Percentiles rank a stretch among this genome's conserved stretches.
Evolutionary conservation across 1,284 basidiomycete species (phyloP).

Genomic region (Waitea zeae): DNA sequence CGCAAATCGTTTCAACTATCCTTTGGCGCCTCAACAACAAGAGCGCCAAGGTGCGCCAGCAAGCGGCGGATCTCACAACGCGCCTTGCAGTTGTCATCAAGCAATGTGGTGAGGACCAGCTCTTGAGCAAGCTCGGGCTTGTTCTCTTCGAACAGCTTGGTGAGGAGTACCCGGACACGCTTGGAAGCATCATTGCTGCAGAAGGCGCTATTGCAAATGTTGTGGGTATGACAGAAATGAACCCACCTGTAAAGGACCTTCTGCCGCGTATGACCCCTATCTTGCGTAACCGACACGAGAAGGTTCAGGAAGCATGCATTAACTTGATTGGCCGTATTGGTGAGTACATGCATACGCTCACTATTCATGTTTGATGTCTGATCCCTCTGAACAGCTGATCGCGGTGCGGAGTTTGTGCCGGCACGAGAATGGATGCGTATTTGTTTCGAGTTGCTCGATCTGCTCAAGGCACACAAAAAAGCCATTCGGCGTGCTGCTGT

Average conservation of each 20-base stretch:
- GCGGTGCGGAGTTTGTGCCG: constrained; percentile 95
- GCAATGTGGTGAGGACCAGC: constrained; percentile 92
- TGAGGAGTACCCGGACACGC: constrained; percentile 97
- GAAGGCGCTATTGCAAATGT: constrained; percentile 98
- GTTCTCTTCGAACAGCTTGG: constrained; percentile 98
- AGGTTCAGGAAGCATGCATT: constrained; percentile 98
- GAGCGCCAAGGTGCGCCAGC: constrained; percentile 96
- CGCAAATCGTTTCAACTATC: constrained; percentile 98
- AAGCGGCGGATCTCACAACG: constrained; percentile 93
- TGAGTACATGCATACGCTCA: constrained; percentile 17
- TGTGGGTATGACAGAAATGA: constrained; percentile 99
- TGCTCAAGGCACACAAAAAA: constrained; percentile 98
- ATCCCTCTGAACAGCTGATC: constrained; percentile 52
- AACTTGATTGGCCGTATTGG: constrained; percentile 98
- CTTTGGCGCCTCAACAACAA: constrained; percentile 99
- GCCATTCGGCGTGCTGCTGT: constrained; percentile 96
- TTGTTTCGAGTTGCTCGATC: constrained; percentile 94
- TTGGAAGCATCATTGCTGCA: constrained; percentile 97
- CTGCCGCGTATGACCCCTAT: constrained; percentile 99
- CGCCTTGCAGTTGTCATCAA: constrained; percentile 96
- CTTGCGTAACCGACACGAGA: constrained; percentile 96
- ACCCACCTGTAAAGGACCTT: constrained; percentile 96
- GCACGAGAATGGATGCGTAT: constrained; percentile 99
- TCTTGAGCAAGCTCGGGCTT: constrained; percentile 91
- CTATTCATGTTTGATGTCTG: constrained; percentile 1